Evolutionary conservation across 2,329 filamentous ascomycete genomes (phyloP), one percentile per base, ranked within the genome.

Genomic region (Curvularia eragrostidis): DNA sequence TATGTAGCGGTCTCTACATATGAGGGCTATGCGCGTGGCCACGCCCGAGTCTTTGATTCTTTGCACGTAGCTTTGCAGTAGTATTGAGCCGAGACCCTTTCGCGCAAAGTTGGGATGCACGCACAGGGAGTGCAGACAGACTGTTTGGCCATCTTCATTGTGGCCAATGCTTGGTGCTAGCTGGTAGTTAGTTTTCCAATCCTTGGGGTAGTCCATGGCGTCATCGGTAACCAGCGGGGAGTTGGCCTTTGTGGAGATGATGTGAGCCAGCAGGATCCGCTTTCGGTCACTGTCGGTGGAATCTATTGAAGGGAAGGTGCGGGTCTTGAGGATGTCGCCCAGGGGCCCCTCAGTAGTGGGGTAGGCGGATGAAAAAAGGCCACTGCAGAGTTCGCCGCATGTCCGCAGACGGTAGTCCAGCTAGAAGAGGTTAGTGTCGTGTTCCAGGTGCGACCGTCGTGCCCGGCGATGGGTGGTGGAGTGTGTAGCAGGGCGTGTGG

Each of bases 41-140:
- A 91, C 83, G 1, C 83, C 87, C 1, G 89, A 85, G 59, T 86
- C 85, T 70, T 86, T 87, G 77, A 95, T 89, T 52, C 91, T 85
- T 73, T 93, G 88, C 54, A 93, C 82, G 71, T 93, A 97, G 3
- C 89, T 84, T 75, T 86, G 88, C 79, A 96, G 82, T 58, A 96
- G 79, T 19, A 89, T 87, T 62, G 85, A 87, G 15, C 91, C 93
- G 2, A 96, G 81, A 1, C 91, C 90, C 56, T 87, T 86, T 32
- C 86, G 83, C 64, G 95, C 91, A 55, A 92, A 86, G 58, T 88
- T 85, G 0, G 91, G 91, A 53, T 90, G 82, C 5, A 97, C 88
- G 18, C 90, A 91, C 5, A 97, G 82, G 0, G 91, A 94, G 77
- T 97, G 93, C 48, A 97, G 79, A 54, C 87, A 91, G 54, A 97